These are phyloP conservation scores for Penicillium chermesinum DNA, from an alignment of 495 filamentous ascomycete genomes.

Conservation along the genomic window DNA sequence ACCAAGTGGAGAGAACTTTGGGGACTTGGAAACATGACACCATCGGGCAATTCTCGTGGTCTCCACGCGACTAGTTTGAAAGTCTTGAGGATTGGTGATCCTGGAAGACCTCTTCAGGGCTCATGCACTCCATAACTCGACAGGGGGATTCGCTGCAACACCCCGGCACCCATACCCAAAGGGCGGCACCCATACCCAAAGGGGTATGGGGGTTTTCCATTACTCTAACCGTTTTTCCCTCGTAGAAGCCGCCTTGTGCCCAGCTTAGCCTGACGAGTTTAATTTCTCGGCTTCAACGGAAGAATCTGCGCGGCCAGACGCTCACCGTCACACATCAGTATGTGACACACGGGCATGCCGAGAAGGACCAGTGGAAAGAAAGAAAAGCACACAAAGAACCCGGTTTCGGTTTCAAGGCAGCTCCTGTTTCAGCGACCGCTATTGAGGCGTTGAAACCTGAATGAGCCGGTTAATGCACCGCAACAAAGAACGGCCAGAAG, in stretches of 20 bases:
- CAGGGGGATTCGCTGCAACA: not conserved
- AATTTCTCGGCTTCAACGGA: too few relatives aligned
- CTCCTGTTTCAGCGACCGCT: not conserved
- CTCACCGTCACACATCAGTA: not conserved
- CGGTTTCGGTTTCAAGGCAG: not conserved
- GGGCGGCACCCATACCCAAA: not conserved
- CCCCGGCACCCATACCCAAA: not conserved
- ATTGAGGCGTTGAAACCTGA: slow-evolving; percentile 5
- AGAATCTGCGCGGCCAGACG: too few relatives aligned
- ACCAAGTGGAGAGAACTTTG: not conserved
- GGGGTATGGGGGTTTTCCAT: too few relatives aligned
- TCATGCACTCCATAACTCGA: too few relatives aligned
- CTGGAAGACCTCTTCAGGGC: too few relatives aligned
- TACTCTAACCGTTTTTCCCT: not conserved
- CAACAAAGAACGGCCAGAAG: too few relatives aligned
- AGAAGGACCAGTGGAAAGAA: not conserved
- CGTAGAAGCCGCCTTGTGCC: not conserved
- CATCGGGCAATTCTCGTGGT: not conserved
- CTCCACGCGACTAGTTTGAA: not conserved
- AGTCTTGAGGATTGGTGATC: not conserved
- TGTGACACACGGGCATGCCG: not conserved
- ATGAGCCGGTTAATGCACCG: not conserved
- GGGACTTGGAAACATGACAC: not conserved
- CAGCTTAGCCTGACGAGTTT: not conserved
- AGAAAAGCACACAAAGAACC: not conserved